Evolutionary conservation across 2,329 filamentous ascomycete species (phyloP), one percentile per base, ranked within the genome.

Genomic region (Scolecobasidium constrictum): DNA sequence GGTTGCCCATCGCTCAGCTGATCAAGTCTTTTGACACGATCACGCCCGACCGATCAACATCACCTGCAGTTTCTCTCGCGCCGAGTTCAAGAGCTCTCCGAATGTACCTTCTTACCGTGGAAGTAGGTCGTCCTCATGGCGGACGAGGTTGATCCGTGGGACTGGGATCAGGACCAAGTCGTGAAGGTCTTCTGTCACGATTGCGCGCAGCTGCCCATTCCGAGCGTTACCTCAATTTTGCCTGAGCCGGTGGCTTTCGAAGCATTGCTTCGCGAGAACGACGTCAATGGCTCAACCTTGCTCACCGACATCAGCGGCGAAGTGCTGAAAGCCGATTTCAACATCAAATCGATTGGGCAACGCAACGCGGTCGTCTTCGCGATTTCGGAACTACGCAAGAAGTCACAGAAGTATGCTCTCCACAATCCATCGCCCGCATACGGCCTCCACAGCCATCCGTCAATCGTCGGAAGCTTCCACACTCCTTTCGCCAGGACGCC

Each of bases 131-230:
- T n/a, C n/a, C n/a, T n/a, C 9, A 31, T 31, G 26, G 26, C 26
- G n/a, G 26, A 31, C 9, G 26, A 31, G 9, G n/a, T 31, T 44
- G 85, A 94, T 60, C 86, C 86, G n/a, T 82, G 79, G 58, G 54
- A 71, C 42, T 94, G 86, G 86, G 72, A 73, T 26, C 68, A 79
- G 22, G 76, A 82, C 28, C 70, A 77, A 26, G 75, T 93, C 9
- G 72, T 83, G 7, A 57, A 67, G 13, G 78, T 81, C 53, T 66
- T 93, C 3, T 86, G 80, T 55, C 67, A 71, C 17, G 53, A 65
- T 2, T 55, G 66, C 3, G 65, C 66, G 38, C 69, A 73, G 7
- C 55, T 37, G 28, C 56, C 75, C 72, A 71, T 50, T 49, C 33
- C 54, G 56, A 42, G 60, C 61, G 38, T 59, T 33, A 48, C 54